Conservation (phyloP, 2,329 filamentous ascomycete genomes). For the Claviceps capensis region DNA sequence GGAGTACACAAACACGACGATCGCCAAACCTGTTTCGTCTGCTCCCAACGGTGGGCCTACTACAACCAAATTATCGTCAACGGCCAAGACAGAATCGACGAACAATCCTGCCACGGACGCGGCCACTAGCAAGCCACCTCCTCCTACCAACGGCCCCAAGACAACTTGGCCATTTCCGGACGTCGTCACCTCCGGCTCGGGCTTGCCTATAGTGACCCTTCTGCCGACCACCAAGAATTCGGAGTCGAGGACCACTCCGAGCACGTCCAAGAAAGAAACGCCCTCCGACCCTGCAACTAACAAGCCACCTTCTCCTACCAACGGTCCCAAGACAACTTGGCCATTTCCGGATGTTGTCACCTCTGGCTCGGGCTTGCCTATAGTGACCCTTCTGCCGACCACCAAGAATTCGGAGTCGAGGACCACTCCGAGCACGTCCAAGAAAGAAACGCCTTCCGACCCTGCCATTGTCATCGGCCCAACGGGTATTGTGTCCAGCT, state of each 20-base stretch:
- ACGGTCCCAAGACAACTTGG: not conserved
- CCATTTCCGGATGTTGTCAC: not conserved
- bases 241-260: not conserved
- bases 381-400: not conserved
- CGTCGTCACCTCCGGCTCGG: not conserved
- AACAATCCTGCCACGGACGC: slow-evolving; percentile 13
- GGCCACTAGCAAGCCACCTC: slow-evolving; percentile 8
- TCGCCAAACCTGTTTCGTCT: slow-evolving; percentile 16
- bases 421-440: not conserved
- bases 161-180: not conserved
- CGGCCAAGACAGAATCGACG: slow-evolving; percentile 9
- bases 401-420: not conserved
- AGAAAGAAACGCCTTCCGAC: slow-evolving; percentile 2
- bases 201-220: not conserved
- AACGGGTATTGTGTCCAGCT: slow-evolving; percentile 12
- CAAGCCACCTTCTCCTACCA: not conserved
- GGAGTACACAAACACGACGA: slow-evolving; percentile 30
- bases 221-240: not conserved
- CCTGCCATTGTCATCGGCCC: slow-evolving; percentile 14
- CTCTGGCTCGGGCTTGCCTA: not conserved
- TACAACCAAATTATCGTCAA: slow-evolving; percentile 6
- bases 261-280: not conserved
- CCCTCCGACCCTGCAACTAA: slow-evolving; percentile 10
- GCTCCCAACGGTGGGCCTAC: slow-evolving; percentile 9
- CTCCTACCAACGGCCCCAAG: not conserved